Evolutionary conservation across 805 yeast species (phyloP).

Genomic region (Kazachstania bromeliacearum): DNA sequence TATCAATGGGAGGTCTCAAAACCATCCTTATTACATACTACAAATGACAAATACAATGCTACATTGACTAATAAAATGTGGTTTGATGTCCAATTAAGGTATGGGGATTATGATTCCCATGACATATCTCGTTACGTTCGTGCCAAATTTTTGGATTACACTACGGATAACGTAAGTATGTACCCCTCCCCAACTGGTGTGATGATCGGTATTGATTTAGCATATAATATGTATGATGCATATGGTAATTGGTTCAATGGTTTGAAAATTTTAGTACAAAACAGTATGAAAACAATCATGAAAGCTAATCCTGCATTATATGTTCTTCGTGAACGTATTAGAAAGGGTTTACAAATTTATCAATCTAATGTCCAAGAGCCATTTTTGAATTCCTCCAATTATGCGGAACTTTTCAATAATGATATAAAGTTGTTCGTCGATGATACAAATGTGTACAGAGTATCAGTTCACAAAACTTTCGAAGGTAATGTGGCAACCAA

Average conservation of each 20-base stretch:
- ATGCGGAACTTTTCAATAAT: constrained; percentile 77
- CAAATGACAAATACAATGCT: constrained; percentile 54
- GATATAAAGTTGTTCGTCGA: constrained; percentile 83
- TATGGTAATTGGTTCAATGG: constrained; percentile 99
- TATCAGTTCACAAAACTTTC: constrained; percentile 78
- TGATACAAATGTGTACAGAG: constrained; percentile 90
- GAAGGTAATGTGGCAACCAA: constrained; percentile 90
- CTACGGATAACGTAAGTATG: constrained; percentile 71
- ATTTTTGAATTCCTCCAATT: constrained; percentile 77
- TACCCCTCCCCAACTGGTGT: constrained; percentile 93
- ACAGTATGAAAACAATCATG: constrained; percentile 89
- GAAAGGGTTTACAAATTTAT: constrained; percentile 88
- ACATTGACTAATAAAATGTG: constrained; percentile 63
- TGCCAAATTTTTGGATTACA: constrained; percentile 87
- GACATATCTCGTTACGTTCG: constrained; percentile 90
- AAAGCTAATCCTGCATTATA: constrained; percentile 88
- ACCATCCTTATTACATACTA: constrained; percentile 72
- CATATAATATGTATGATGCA: constrained; percentile 92
- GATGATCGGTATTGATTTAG: constrained; percentile 82
- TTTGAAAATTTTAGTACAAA: constrained; percentile 77
- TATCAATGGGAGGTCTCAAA: constrained; percentile 74
- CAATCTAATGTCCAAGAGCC: constrained; percentile 93
- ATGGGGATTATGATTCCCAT: constrained; percentile 97
- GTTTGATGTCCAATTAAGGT: constrained; percentile 90
- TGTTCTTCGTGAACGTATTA: constrained; percentile 84